phyloP scores from a whole-genome alignment of 176 grass and related monocot genomes.

The Lolium rigidum region DNA sequence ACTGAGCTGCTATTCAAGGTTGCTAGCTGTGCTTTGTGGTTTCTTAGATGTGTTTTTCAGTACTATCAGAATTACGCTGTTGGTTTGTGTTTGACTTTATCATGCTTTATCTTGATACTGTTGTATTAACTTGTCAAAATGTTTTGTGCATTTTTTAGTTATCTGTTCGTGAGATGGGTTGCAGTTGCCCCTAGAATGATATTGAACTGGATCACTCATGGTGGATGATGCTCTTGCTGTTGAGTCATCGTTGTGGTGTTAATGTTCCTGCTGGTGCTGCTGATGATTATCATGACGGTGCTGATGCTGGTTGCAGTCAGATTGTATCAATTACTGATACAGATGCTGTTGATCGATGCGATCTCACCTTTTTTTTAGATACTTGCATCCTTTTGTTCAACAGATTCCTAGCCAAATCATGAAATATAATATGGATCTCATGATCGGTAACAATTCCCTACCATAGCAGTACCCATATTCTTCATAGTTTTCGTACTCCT shows the following conservation, averaged over 20 bases:
- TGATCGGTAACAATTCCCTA: background rate
- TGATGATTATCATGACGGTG: conserved; percentile 47
- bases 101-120: conserved; percentile 23
- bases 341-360: conserved; percentile 26
- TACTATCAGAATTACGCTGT: conserved; percentile 34
- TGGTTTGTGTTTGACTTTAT: conserved; percentile 43
- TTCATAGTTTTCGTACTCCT: background rate
- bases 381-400: conserved; percentile 15
- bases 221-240: conserved; percentile 63
- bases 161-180: conserved; percentile 61
- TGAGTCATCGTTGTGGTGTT: conserved; percentile 55
- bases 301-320: conserved; percentile 32
- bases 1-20: conserved; percentile 53
- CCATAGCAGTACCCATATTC: background rate
- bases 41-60: conserved; percentile 45
- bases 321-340: background rate
- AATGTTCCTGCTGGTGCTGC: conserved; percentile 42
- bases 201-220: conserved; percentile 44
- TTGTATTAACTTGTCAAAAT: conserved; percentile 57
- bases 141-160: conserved; percentile 69
- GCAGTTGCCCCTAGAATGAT: conserved; percentile 57
- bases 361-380: conserved; percentile 26
- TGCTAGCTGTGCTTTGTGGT: conserved; percentile 49
- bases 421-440: conserved; percentile 29
- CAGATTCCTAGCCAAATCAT: conserved; percentile 40